phyloP scores from a whole-genome alignment of 2,329 filamentous ascomycete genomes.

The Trichoderma semiorbis region DNA sequence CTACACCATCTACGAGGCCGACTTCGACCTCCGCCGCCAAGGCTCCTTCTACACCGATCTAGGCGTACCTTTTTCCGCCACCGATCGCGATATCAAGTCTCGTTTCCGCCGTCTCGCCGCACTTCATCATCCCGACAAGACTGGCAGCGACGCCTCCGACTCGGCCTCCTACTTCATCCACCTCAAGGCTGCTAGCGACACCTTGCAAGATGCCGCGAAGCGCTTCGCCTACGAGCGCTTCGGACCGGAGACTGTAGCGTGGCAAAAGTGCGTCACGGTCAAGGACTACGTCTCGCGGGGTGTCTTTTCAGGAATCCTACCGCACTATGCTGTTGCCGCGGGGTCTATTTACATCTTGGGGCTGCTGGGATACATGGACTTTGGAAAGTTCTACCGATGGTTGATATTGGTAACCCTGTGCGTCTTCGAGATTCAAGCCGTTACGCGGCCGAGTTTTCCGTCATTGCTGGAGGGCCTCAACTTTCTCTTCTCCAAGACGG shows the following conservation, averaged over 20 bases:
- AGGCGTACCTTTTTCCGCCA: slow-evolving; percentile 63
- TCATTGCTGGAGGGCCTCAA: slow-evolving; percentile 45
- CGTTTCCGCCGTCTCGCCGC: slow-evolving; percentile 75
- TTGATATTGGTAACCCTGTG: slow-evolving; percentile 51
- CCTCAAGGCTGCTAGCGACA: slow-evolving; percentile 80
- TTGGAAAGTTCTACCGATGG: slow-evolving; percentile 65
- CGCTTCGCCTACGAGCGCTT: slow-evolving; percentile 90
- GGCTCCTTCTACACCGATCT: slow-evolving; percentile 80
- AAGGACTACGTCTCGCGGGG: slow-evolving; percentile 71
- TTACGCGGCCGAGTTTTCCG: slow-evolving; percentile 54
- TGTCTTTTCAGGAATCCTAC: slow-evolving; percentile 52
- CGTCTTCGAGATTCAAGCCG: slow-evolving; percentile 54
- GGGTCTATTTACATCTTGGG: slow-evolving; percentile 59
- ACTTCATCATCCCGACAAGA: slow-evolving; percentile 82
- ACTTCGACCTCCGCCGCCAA: slow-evolving; percentile 68
- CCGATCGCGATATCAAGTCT: slow-evolving; percentile 75
- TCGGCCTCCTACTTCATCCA: slow-evolving; percentile 64
- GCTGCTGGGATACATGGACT: slow-evolving; percentile 64
- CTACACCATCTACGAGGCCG: slow-evolving; percentile 91
- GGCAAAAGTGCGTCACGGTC: slow-evolving; percentile 64
- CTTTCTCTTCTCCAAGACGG: slow-evolving; percentile 37
- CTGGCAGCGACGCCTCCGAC: slow-evolving; percentile 36
- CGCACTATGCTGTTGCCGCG: slow-evolving; percentile 59
- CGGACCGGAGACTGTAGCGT: slow-evolving; percentile 66
- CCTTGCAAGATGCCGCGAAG: slow-evolving; percentile 69